Evolutionary conservation across 1,139 yeast genomes (phyloP), one percentile per base, ranked within the genome.

Genomic region (Yamadazyma aaseri): DNA sequence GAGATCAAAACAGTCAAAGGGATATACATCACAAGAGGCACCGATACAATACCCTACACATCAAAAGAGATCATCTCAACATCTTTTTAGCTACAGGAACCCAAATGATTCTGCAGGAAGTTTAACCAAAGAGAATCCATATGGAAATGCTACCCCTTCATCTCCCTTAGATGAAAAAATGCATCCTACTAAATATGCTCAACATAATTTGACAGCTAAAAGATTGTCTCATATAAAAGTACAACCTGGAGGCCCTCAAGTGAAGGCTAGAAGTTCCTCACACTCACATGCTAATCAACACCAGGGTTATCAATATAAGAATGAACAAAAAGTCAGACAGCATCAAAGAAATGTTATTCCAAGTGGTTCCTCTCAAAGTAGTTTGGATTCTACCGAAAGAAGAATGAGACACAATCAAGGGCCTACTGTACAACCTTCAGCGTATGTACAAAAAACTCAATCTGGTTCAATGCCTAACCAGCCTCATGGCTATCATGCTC

Each of bases 141-240:
- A 48, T 27, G 50, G 50, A 8, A 31, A 38, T 10, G 49, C 48
- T 8, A 45, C 41, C 8, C 39, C 46, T 1, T 31, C 40, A 3
- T 45, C 49, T 17, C 44, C 49, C 7, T 32, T 45, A 17, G 49
- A 46, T 16, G 50, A 44, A 17, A 49, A 49, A 21, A 32, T 49
- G 21, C 41, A 43, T 20, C 27, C 46, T 17, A 42, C 47, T 10
- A 43, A 45, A 29, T 47, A 38, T 30, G 31, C 44, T 17, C 50
- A 49, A 30, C 50, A 40, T 32, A 49, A 46, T 27, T 38, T 47
- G 20, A 49, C 53, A 2, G 48, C 51, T 8, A 49, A 49, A 28
- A 35, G 49, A 17, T 39, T 49, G 15, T 47, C 53, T 5, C 52
- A 49, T 28, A 39, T 49, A 8, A 46, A 44, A 26, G 29, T 25